Conservation (phyloP, 129 eudicot species). For the Flaveria robusta region DNA sequence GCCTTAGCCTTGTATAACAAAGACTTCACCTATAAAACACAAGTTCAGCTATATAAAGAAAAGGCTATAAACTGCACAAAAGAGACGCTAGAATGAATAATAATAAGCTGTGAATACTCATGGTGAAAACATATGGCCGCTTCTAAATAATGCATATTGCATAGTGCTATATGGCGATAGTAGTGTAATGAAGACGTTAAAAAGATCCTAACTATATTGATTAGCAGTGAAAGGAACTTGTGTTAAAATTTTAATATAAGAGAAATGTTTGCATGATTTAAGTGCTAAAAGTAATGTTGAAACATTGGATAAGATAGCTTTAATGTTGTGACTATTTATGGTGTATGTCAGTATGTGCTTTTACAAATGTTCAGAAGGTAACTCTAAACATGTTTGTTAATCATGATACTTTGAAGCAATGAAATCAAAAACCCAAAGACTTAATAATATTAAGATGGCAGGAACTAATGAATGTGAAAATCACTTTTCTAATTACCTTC, state of each 20-base stretch:
- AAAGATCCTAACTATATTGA: neutral
- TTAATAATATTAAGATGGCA: no score
- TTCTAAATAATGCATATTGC: neutral
- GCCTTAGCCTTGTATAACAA: conserved; percentile 54
- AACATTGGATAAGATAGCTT: neutral
- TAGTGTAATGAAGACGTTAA: neutral
- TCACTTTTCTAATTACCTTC: no score
- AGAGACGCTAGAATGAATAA: neutral
- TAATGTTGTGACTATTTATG: neutral
- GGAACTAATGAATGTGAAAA: no score
- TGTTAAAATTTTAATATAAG: neutral
- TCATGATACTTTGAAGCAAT: neutral
- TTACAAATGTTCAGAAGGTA: neutral
- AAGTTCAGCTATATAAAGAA: neutral
- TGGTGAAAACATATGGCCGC: neutral
- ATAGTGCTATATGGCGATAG: neutral
- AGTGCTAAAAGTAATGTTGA: neutral
- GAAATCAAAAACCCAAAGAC: no score
- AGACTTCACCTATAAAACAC: conserved; percentile 51
- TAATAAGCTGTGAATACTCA: neutral
- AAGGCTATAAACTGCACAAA: neutral
- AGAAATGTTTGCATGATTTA: conserved; percentile 4
- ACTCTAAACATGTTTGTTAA: neutral
- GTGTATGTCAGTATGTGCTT: neutral
- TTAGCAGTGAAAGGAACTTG: no score